Evolutionary conservation across 2,329 filamentous ascomycete genomes (phyloP).

Genomic region (Allantophomopsis lycopodina): DNA sequence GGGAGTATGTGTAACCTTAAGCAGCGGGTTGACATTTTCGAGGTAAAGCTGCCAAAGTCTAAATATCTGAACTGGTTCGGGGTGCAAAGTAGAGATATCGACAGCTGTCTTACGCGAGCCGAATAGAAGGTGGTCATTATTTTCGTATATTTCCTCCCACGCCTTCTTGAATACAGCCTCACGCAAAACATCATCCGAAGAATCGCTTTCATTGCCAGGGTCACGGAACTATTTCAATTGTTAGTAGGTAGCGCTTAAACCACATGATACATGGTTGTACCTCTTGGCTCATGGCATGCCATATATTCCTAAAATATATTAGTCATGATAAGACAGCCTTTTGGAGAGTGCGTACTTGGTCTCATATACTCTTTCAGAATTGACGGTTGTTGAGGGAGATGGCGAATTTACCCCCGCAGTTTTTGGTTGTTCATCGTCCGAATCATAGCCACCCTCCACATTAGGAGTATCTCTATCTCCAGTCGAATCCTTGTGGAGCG

Average conservation of each 20-base stretch:
- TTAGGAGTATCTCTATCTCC: slow-evolving; percentile 8
- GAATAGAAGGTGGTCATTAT: slow-evolving; percentile 37
- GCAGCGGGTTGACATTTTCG: slow-evolving; percentile 60
- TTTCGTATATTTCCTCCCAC: slow-evolving; percentile 28
- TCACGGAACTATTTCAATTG: slow-evolving; percentile 13
- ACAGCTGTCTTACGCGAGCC: slow-evolving; percentile 24
- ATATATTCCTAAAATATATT: slow-evolving; percentile 26
- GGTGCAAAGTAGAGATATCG: slow-evolving; percentile 36
- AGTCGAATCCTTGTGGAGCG: slow-evolving; percentile 12
- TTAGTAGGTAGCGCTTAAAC: slow-evolving; percentile 6
- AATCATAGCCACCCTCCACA: slow-evolving; percentile 7
- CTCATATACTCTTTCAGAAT: slow-evolving; percentile 15
- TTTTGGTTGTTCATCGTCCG: slow-evolving; percentile 14
- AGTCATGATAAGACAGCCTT: slow-evolving; percentile 8
- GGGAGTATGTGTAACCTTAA: slow-evolving; percentile 60
- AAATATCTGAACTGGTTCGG: slow-evolving; percentile 51
- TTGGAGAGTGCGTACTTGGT: slow-evolving; percentile 15
- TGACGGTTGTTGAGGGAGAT: slow-evolving; percentile 10
- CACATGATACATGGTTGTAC: slow-evolving; percentile 15
- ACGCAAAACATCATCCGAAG: slow-evolving; percentile 19
- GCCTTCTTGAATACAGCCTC: slow-evolving; percentile 25
- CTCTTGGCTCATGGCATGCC: slow-evolving; percentile 28
- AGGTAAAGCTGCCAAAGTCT: slow-evolving; percentile 63
- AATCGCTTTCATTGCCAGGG: slow-evolving; percentile 17
- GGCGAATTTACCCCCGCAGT: slow-evolving; percentile 8